These are phyloP conservation scores for Brassica incana DNA, from an alignment of 345 rosid genomes.

Conservation along the genomic window DNA sequence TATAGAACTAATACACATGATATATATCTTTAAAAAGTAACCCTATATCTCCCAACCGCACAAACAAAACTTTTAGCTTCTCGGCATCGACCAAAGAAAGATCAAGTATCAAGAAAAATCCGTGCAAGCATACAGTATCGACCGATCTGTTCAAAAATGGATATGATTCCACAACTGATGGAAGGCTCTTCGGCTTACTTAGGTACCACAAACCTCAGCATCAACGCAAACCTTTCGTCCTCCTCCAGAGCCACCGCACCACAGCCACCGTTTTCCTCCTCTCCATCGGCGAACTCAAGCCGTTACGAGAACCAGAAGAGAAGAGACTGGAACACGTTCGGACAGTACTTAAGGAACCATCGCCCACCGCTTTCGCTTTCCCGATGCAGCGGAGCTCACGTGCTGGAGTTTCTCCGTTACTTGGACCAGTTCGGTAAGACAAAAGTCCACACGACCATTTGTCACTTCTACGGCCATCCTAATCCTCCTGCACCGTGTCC, in stretches of 20 bases:
- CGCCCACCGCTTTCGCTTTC: conserved; percentile 61
- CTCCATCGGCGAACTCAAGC: conserved; percentile 49
- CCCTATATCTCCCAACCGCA: conserved; percentile 38
- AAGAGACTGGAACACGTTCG: conserved; percentile 77
- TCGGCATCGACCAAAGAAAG: conserved; percentile 31
- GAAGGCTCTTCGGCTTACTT: conserved; percentile 32
- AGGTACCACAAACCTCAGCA: conserved; percentile 27
- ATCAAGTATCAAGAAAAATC: conserved; percentile 14
- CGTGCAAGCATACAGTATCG: background rate
- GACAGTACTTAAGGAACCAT: conserved; percentile 65
- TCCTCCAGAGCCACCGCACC: conserved; percentile 27
- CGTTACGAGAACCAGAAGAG: conserved; percentile 77
- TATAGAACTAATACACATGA: conserved; percentile 17
- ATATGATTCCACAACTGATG: conserved; percentile 38
- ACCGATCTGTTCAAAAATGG: conserved; percentile 22
- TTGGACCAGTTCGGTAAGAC: conserved; percentile 74
- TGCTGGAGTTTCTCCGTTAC: conserved; percentile 72
- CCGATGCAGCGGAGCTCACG: conserved; percentile 68
- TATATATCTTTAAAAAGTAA: conserved; percentile 22
- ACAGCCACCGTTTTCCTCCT: conserved; percentile 32
- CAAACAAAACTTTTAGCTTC: conserved; percentile 15
- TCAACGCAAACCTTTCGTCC: conserved; percentile 38
- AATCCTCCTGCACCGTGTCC: conserved; percentile 74
- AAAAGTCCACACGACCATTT: conserved; percentile 59
- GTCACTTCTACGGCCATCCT: conserved; percentile 68